phyloP scores from a whole-genome alignment of 2,329 filamentous ascomycete genomes.

The Colletotrichum cordylinicola region DNA sequence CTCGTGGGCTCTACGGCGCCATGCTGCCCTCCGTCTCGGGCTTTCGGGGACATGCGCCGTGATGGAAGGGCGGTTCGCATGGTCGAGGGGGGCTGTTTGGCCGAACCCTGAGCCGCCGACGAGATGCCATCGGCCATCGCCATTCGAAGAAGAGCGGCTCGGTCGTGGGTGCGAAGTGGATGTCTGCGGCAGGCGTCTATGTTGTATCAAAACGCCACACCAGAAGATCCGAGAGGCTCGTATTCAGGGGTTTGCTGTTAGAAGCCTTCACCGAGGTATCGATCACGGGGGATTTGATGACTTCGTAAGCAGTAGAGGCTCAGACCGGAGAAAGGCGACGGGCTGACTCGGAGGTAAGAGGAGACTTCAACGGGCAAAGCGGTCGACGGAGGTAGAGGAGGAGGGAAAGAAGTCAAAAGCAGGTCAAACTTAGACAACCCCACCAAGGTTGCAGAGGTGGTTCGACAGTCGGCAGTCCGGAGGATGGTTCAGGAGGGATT shows the following conservation, averaged over 20 bases:
- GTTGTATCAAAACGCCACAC: not conserved
- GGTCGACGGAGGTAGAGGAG: not conserved
- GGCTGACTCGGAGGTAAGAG: not conserved
- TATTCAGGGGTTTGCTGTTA: not conserved
- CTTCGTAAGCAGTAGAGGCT: not conserved
- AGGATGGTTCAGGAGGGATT: conserved; percentile 1
- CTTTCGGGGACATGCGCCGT: conserved; percentile 21
- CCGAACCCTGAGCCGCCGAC: conserved; percentile 15
- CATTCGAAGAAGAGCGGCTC: conserved; percentile 16
- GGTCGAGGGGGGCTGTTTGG: conserved; percentile 13
- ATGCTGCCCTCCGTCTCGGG: conserved; percentile 7
- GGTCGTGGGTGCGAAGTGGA: not conserved
- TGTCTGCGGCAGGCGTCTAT: not conserved
- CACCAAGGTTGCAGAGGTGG: conserved; percentile 17
- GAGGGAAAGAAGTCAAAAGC: not conserved
- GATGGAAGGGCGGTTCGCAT: conserved; percentile 24
- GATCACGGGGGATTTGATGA: not conserved
- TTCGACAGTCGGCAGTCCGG: conserved; percentile 19
- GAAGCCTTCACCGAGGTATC: not conserved
- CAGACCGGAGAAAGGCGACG: not conserved
- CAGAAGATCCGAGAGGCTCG: not conserved
- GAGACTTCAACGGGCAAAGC: not conserved
- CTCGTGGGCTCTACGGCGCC: conserved; percentile 1
- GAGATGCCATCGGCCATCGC: conserved; percentile 23
- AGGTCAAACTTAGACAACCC: conserved; percentile 15